Evolutionary conservation across 768 basidiomycete genomes (phyloP), one percentile per base, ranked within the genome.

Genomic region (Amanita thiersii): DNA sequence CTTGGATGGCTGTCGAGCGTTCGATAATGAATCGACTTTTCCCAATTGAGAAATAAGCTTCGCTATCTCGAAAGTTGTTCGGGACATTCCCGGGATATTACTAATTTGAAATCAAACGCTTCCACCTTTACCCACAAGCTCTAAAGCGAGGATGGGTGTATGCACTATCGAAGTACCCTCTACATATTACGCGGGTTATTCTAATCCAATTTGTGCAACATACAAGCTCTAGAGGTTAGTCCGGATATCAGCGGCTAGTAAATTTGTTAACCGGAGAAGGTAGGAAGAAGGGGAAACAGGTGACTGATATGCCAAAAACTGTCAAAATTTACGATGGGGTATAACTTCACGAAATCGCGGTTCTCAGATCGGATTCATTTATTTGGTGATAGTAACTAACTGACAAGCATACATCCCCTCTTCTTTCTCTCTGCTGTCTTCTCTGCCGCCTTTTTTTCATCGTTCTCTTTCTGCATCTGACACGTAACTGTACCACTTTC

Each of bases 401-500:
- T 42, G n/a, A 20, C 34, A 21, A 43, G n/a, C 34, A 24, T n/a
- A n/a, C n/a, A n/a, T n/a, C 6, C 6, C 12, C 34, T 24, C 41
- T 26, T 40, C 39, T 40, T 7, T 29, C 18, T 12, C 25, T 39
- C 23, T 39, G 31, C 40, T 25, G 31, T 23, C 40, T 43, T 43
- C 41, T 36, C 41, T 25, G 24, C 23, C 23, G 24, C 8, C 3
- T 24, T 42, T 29, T 37, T 32, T 43, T 25, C n/a, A n/a, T 36
- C 33, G 17, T 9, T 41, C 18, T 21, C 29, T 31, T 30, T 31
- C 15, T 40, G 31, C 39, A 24, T 18, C 28, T 26, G 30, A 41
- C 40, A 41, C 41, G 41, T 36, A 43, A 43, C 17, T 2, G 15
- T 29, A n/a, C 23, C 42, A 43, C 20, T 43, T 10, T 28, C 10